Evolutionary conservation across 441 rosid species (phyloP).

Genomic region (Codiaeum variegatum): DNA sequence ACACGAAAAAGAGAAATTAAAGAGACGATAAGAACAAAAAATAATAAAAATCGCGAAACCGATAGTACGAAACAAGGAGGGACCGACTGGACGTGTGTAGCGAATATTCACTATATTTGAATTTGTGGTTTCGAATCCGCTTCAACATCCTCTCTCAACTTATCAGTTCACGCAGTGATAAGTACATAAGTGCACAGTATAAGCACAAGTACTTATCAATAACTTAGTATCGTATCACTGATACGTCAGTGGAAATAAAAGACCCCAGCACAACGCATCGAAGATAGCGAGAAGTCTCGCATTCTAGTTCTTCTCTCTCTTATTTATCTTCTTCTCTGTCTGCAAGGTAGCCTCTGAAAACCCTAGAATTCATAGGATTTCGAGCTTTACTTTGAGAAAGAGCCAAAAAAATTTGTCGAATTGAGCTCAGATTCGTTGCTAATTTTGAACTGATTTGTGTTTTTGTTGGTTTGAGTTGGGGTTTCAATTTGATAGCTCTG

Average conservation of each 20-base stretch:
- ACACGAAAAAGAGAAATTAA: background rate
- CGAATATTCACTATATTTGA: conserved; percentile 88
- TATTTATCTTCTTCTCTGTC: conserved; percentile 22
- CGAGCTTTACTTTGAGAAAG: conserved; percentile 22
- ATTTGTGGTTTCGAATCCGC: conserved; percentile 82
- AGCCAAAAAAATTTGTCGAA: conserved; percentile 5
- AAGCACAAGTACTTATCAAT: accelerated
- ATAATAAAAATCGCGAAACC: conserved; percentile 26
- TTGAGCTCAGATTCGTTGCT: conserved; percentile 24
- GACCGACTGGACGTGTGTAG: conserved; percentile 71
- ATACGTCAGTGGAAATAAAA: conserved; percentile 40
- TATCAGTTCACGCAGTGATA: conserved; percentile 34
- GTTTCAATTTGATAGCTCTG: conserved; percentile 18
- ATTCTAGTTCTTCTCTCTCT: conserved; percentile 29
- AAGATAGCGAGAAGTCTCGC: conserved; percentile 69
- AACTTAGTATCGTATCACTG: accelerated
- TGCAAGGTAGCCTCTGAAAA: conserved; percentile 50
- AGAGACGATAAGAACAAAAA: background rate
- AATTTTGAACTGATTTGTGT: conserved; percentile 9
- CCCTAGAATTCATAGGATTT: conserved; percentile 61
- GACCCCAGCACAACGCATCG: conserved; percentile 72
- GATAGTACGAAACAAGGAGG: conserved; percentile 39
- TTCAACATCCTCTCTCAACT: conserved; percentile 1
- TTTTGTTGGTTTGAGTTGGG: background rate
- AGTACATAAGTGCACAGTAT: background rate